phyloP scores from a whole-genome alignment of 2,329 filamentous ascomycete species.

The Colletotrichum sp. region DNA sequence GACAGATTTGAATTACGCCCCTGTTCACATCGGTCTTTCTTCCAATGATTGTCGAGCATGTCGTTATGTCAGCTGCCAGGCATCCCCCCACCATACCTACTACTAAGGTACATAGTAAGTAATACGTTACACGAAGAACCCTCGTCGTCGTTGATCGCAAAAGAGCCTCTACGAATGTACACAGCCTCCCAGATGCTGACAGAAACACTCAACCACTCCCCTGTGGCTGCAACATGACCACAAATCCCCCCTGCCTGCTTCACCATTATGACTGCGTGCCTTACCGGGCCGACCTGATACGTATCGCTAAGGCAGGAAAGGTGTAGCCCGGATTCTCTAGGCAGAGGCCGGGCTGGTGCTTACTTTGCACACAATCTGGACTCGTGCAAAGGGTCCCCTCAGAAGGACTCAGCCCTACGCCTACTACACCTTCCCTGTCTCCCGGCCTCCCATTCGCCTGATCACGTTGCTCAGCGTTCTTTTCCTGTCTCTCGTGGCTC shows the following conservation, averaged over 20 bases:
- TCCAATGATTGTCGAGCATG: background rate
- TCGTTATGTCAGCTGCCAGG: background rate
- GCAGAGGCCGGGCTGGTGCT: slow-evolving; percentile 15
- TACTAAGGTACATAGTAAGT: background rate
- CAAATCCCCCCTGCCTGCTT: background rate
- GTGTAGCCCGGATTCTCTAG: background rate
- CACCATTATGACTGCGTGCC: background rate
- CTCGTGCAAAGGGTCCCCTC: background rate
- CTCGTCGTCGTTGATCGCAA: background rate
- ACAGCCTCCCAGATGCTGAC: slow-evolving; percentile 15
- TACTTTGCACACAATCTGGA: slow-evolving; percentile 1
- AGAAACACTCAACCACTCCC: background rate
- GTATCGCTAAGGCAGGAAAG: background rate
- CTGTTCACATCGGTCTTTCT: background rate
- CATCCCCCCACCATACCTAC: background rate
- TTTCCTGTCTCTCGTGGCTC: background rate
- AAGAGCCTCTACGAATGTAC: background rate
- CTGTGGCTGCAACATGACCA: slow-evolving; percentile 3
- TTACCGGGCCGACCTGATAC: slow-evolving; percentile 15
- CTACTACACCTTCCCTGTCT: background rate
- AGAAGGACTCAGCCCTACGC: slow-evolving; percentile 14
- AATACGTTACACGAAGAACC: background rate
- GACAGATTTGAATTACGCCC: background rate
- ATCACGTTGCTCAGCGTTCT: background rate
- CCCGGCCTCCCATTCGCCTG: background rate